phyloP scores from a whole-genome alignment of 768 basidiomycete genomes.

The Collybia sp. region DNA sequence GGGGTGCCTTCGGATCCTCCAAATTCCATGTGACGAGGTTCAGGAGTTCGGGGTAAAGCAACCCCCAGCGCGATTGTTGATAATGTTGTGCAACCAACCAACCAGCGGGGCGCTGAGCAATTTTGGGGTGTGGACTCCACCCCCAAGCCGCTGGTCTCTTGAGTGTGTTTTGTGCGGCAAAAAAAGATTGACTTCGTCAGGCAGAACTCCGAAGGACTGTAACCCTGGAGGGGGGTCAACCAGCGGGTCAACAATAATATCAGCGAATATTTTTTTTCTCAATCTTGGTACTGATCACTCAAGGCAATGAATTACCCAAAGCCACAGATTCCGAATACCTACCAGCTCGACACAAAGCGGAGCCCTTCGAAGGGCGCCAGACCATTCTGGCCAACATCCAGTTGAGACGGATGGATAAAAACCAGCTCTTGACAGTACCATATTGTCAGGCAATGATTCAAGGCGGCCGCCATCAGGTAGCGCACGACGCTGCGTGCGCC shows the following conservation, averaged over 20 bases:
- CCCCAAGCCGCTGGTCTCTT: no score
- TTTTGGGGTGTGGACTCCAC: no score
- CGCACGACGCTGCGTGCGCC: constrained; percentile 34
- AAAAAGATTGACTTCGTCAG: constrained; percentile 13
- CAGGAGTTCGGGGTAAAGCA: no score
- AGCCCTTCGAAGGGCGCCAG: constrained; percentile 11
- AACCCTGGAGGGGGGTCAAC: constrained; percentile 42
- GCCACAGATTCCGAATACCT: constrained; percentile 9
- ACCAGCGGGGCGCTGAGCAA: no score
- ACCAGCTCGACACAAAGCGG: constrained; percentile 16
- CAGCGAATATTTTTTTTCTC: background rate
- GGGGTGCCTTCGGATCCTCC: no score
- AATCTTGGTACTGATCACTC: constrained; percentile 16
- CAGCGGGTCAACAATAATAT: constrained; percentile 24
- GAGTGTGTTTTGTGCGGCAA: no score
- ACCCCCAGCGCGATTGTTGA: no score
- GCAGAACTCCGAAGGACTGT: constrained; percentile 29
- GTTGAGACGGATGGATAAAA: constrained; percentile 22
- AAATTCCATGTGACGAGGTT: no score
- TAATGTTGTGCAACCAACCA: no score
- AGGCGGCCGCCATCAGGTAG: constrained; percentile 42
- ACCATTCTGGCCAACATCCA: constrained; percentile 14
- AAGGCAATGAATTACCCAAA: constrained; percentile 13
- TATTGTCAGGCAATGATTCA: constrained; percentile 30
- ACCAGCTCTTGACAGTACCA: constrained; percentile 35